Conservation (phyloP, 2,329 filamentous ascomycete species). For the Orbilia quercus region DNA sequence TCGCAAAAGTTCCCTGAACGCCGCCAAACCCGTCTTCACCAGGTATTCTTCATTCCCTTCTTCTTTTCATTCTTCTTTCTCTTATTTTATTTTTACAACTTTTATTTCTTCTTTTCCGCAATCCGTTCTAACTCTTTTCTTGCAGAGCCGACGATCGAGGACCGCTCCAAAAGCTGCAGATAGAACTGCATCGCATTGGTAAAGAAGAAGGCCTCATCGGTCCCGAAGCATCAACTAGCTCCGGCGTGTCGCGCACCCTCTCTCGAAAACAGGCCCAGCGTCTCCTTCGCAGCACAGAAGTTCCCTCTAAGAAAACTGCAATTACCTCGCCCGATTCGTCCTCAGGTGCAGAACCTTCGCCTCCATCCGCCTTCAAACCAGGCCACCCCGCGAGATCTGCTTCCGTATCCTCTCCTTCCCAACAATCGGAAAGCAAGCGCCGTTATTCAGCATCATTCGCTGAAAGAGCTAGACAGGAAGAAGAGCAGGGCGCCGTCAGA, state of each 20-base stretch:
- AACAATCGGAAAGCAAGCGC: slow-evolving; percentile 42
- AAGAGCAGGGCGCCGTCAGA: slow-evolving; percentile 47
- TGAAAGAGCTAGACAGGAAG: slow-evolving; percentile 51
- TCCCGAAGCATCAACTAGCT: slow-evolving; percentile 33
- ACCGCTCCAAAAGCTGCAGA: slow-evolving; percentile 91
- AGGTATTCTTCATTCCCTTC: slow-evolving; percentile 43
- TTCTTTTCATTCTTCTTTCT: slow-evolving; percentile 23
- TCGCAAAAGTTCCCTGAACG: slow-evolving; percentile 52
- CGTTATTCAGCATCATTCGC: slow-evolving; percentile 52
- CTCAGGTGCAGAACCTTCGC: slow-evolving; percentile 18
- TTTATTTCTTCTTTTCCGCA: slow-evolving; percentile 6
- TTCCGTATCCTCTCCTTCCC: slow-evolving; percentile 37
- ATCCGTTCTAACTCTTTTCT: slow-evolving; percentile 29
- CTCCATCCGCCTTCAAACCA: slow-evolving; percentile 34
- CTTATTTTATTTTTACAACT: background rate
- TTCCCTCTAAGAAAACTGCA: slow-evolving; percentile 55
- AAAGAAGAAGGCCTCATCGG: slow-evolving; percentile 82
- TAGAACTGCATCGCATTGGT: slow-evolving; percentile 88
- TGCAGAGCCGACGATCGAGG: slow-evolving; percentile 80
- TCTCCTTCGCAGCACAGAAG: slow-evolving; percentile 58
- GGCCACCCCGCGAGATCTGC: slow-evolving; percentile 30
- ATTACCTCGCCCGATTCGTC: slow-evolving; percentile 42
- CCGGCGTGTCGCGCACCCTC: slow-evolving; percentile 56
- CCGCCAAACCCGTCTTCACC: slow-evolving; percentile 48
- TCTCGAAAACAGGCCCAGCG: slow-evolving; percentile 59